Evolutionary conservation across 2,329 filamentous ascomycete species (phyloP), one percentile per base, ranked within the genome.

Genomic region (Seiridium cupressi): DNA sequence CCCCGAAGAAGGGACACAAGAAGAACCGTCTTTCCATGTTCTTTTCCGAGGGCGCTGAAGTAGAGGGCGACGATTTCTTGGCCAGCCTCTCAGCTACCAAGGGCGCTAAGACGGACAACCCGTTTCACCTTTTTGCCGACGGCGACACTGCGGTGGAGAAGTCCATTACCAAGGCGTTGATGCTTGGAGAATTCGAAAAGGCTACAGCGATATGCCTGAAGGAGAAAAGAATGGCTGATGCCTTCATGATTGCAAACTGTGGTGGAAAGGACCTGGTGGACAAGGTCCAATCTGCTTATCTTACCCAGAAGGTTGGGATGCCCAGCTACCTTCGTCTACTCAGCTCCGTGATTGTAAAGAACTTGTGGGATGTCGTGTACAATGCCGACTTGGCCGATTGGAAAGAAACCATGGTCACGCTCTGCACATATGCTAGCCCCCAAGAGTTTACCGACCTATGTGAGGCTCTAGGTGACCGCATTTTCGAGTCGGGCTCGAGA

Each of bases 191-290:
- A 64, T 99, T 99, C 69, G 88, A 93, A 60, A 90, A 90, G 72
- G 95, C 95, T 18, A 89, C 96, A 60, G 91, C 96, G 60, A 86
- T 97, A 56, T 97, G 93, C 68, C 79, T 99, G 13, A 88, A 91
- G 69, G 92, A 97, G 74, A 88, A 96, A 65, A 88, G 93, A 57
- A 88, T 98, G 73, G 95, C 95, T 0, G 95, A 99, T 77, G 95
- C 95, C 44, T 97, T 99, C 77, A 92, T 99, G 80, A 94, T 99
- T 72, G 95, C 96, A 51, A 97, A 98, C 69, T 98, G 93, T 69
- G 93, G 95, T 61, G 95, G 94, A 54, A 92, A 96, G 73, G 90
- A 93, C 65, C 90, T 96, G 62, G 89, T 98, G 48, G 92, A 97
- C 69, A 97, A 96, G 79, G 94, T 94, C 4, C 95, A 98, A 75